A percentile compares a stretch with the other conserved stretches of the same genome.
Conservation (phyloP, 2,329 filamentous ascomycete genomes). For the Aspergillus sp. region DNA sequence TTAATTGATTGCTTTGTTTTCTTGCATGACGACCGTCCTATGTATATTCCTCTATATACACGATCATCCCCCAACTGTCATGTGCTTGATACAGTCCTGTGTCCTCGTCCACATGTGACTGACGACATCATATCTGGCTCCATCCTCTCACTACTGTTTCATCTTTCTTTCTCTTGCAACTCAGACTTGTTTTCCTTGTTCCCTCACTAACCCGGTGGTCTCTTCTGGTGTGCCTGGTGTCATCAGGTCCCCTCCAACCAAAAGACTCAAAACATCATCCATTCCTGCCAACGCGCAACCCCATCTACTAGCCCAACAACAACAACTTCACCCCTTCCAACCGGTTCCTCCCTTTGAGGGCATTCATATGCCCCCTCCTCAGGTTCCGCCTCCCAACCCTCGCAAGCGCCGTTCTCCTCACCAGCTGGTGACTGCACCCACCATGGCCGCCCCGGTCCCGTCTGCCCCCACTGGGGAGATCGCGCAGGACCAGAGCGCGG, state of each 20-base stretch:
- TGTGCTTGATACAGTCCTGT: constrained; percentile 3
- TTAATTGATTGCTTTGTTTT: constrained; percentile 2
- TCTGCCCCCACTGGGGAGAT: constrained; percentile 28
- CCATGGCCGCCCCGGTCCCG: constrained; percentile 34
- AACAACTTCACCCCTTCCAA: constrained; percentile 36
- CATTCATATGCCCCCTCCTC: constrained; percentile 39
- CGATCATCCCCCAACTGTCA: constrained; percentile 1
- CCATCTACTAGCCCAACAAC: constrained; percentile 35
- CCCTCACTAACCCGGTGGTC: background rate
- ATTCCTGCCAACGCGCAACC: constrained; percentile 32
- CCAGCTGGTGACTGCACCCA: constrained; percentile 31
- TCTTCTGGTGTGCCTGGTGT: background rate
- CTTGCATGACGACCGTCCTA: constrained; percentile 1
- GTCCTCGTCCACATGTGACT: constrained; percentile 6
- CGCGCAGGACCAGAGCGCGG: constrained; percentile 21
- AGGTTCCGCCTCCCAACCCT: constrained; percentile 35
- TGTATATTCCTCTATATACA: constrained; percentile 3
- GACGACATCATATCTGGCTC: background rate
- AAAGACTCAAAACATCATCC: constrained; percentile 41
- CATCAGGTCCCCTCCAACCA: constrained; percentile 39
- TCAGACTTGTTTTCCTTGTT: background rate
- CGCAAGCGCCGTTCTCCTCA: constrained; percentile 46
- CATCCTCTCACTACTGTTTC: too few relatives aligned
- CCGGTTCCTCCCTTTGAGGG: constrained; percentile 36
- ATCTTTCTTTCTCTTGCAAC: background rate